Base-by-base conservation (phyloP, 371 early-diverging fungal genomes). In the Mucor circinelloides region DNA sequence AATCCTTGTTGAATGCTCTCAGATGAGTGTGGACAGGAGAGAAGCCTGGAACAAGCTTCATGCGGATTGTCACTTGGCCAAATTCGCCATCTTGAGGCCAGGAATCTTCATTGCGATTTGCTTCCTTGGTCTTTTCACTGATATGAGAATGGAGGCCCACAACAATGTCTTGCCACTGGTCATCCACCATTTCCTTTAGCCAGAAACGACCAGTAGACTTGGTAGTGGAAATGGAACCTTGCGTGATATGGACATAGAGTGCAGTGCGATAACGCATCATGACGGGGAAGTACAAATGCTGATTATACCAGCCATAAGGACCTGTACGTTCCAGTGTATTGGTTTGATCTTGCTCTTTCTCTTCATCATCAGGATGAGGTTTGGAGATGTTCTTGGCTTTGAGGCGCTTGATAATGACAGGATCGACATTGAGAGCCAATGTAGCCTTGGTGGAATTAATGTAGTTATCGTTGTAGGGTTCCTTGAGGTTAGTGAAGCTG, bases 261-360 rank as follows among this genome's bases (percentile, higher is more conserved):
- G 82, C 79, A 36, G 77, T 73, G 21, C 76, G 75, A 23, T 77
- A 74, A 17, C 82, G 77, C 82, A 79, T 81, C 57, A 62, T 71
- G 6, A 81, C 46, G 1, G 82, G 79, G 69, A 79, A 75, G 15
- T 70, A 81, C 9, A 77, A 31, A 19, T 69, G 72, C 30, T 72
- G 72, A 13, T 68, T 58, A 15, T 66, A 71, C 77, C 77, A 77
- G 3, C 66, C 71, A 31, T 65, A 64, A 10, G 63, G 55, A 17
- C 50, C 67, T 0, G 55, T n/a, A 42, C 61, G 70, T 30, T 42
- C 40, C 1, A 38, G 17, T 23, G 50, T 50, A 3, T 63, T 46
- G 17, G 23, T 27, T 5, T 3, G 15, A 5, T 30, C 44, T 0
- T 25, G 8, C 7, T 56, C 28, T 15, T 64, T 55, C 13, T 60